phyloP scores from a whole-genome alignment of 768 basidiomycete species.

The Boletus subcaerulescens region DNA sequence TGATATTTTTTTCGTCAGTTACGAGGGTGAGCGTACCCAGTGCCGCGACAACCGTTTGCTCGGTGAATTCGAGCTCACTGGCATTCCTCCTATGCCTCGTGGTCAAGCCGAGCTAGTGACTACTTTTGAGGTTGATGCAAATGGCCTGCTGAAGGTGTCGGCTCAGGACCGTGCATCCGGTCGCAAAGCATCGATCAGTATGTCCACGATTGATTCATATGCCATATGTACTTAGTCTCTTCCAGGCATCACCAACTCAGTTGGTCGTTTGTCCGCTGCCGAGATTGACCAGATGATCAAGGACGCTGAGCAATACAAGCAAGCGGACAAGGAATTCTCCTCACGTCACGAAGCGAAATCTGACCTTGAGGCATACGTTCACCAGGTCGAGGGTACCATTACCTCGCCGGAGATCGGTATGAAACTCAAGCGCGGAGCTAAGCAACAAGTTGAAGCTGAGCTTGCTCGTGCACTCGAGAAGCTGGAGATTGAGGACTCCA shows the following conservation, averaged over 20 bases:
- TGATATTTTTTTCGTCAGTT: slow-evolving; percentile 41
- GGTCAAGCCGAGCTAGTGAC: slow-evolving; percentile 99
- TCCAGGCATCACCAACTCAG: slow-evolving; percentile 94
- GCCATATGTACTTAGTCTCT: slow-evolving; percentile 2
- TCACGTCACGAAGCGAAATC: slow-evolving; percentile 97
- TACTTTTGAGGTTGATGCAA: slow-evolving; percentile 99
- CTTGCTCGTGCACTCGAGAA: slow-evolving; percentile 98
- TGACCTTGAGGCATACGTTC: slow-evolving; percentile 96
- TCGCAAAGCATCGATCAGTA: slow-evolving; percentile 97
- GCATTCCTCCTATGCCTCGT: slow-evolving; percentile 98
- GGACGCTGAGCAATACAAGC: slow-evolving; percentile 95
- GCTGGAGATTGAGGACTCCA: slow-evolving; percentile 94
- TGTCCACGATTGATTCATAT: slow-evolving; percentile 29
- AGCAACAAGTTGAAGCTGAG: slow-evolving; percentile 92
- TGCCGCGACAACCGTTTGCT: slow-evolving; percentile 99
- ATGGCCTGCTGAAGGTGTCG: slow-evolving; percentile 98
- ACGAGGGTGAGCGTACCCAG: slow-evolving; percentile 99
- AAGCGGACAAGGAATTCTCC: slow-evolving; percentile 96
- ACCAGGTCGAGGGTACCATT: slow-evolving; percentile 95
- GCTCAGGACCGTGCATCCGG: slow-evolving; percentile 98
- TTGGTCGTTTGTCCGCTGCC: slow-evolving; percentile 93
- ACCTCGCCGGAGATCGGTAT: slow-evolving; percentile 95
- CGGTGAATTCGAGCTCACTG: slow-evolving; percentile 98
- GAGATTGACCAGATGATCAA: slow-evolving; percentile 99
- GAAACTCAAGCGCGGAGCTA: slow-evolving; percentile 98